Conservation (phyloP, 169 alveolate species). For the Plasmodium billcollinsi region DNA sequence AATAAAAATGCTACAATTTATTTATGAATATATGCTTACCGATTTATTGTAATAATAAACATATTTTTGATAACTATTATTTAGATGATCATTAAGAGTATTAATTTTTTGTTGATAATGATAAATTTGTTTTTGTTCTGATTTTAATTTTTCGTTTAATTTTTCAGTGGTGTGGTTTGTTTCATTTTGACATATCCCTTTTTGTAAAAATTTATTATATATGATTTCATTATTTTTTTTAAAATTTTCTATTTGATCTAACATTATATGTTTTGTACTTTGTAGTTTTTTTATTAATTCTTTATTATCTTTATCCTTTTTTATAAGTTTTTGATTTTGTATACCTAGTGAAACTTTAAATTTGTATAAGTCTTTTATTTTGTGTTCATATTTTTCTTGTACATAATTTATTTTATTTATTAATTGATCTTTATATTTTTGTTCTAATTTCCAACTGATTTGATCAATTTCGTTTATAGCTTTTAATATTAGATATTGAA, state of each 20-base stretch:
- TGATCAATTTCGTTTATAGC: slow-evolving; percentile 53
- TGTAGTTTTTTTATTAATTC: slow-evolving; percentile 32
- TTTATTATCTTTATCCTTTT: slow-evolving; percentile 11
- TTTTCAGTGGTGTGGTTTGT: slow-evolving; percentile 1
- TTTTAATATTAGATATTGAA: slow-evolving; percentile 34
- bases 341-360: background rate
- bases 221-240: slow-evolving; percentile 4
- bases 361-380: slow-evolving; percentile 11
- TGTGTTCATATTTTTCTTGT: slow-evolving; percentile 24
- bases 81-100: slow-evolving; percentile 32
- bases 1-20: background rate
- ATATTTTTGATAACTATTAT: slow-evolving; percentile 13
- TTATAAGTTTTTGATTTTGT: slow-evolving; percentile 19
- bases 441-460: slow-evolving; percentile 15
- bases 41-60: slow-evolving; percentile 23
- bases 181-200: slow-evolving; percentile 1
- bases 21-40: slow-evolving; percentile 17
- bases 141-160: background rate
- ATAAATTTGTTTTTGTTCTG: background rate
- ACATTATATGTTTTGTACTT: slow-evolving; percentile 9
- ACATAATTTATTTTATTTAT: background rate
- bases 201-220: slow-evolving; percentile 13
- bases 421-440: slow-evolving; percentile 27
- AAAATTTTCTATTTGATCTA: slow-evolving; percentile 30
- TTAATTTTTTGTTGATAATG: slow-evolving; percentile 39